Conservation (phyloP, 306 rosid species). For the Glycine tomentella region DNA sequence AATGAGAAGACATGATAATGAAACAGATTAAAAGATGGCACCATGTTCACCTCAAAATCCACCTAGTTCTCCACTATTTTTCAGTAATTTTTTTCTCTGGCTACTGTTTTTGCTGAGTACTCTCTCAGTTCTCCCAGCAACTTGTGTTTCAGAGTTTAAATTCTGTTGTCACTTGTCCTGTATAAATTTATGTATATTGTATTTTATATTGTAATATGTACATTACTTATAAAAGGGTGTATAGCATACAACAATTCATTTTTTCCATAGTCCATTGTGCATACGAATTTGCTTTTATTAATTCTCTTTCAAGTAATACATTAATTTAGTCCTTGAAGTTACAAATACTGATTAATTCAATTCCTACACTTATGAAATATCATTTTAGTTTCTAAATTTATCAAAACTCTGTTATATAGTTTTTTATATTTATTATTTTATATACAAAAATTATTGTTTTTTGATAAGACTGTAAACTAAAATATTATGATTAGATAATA, state of each 20-base stretch:
- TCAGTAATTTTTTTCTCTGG: slow-evolving; percentile 46
- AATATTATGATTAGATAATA: too few relatives aligned
- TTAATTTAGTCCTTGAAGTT: background rate
- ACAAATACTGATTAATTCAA: background rate
- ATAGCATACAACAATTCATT: slow-evolving; percentile 18
- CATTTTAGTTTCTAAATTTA: too few relatives aligned
- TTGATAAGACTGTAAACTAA: too few relatives aligned
- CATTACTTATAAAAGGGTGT: slow-evolving; percentile 19
- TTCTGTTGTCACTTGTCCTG: slow-evolving; percentile 30
- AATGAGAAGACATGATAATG: slow-evolving; percentile 51
- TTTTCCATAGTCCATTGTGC: slow-evolving; percentile 9
- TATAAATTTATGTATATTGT: slow-evolving; percentile 35
- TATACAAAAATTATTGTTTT: too few relatives aligned
- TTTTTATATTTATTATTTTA: too few relatives aligned
- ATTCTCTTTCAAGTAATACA: background rate
- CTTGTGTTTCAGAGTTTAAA: slow-evolving; percentile 48
- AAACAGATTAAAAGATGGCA: slow-evolving; percentile 37
- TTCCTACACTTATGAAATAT: background rate
- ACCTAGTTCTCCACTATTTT: slow-evolving; percentile 25
- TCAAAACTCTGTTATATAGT: too few relatives aligned
- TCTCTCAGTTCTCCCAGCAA: slow-evolving; percentile 48
- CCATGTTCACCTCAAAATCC: slow-evolving; percentile 20
- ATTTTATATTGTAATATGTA: slow-evolving; percentile 31
- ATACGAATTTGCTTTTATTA: background rate
- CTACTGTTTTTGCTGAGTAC: slow-evolving; percentile 56